Evolutionary conservation across 2,329 filamentous ascomycete species (phyloP).

Genomic region (Aspergillus ibericus): DNA sequence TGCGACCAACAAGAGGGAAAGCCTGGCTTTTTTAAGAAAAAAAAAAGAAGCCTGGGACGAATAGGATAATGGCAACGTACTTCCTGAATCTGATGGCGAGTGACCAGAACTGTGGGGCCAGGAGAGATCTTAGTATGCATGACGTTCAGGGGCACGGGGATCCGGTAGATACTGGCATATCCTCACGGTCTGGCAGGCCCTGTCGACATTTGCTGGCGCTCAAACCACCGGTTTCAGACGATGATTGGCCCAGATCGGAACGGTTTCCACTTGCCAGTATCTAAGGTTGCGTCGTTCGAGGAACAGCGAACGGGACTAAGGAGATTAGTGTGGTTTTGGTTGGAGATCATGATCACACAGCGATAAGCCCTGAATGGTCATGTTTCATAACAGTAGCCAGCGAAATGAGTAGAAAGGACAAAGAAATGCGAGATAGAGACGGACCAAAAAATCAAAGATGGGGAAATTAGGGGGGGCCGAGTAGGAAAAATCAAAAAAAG

Average conservation of each 20-base stretch:
- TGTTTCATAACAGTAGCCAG: background rate
- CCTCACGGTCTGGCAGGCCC: constrained; percentile 1
- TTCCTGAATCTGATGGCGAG: constrained; percentile 9
- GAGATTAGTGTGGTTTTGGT: background rate
- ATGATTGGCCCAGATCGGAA: constrained; percentile 13
- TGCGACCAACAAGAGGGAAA: background rate
- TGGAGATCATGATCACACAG: constrained; percentile 1
- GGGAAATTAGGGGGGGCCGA: background rate
- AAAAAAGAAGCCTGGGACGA: background rate
- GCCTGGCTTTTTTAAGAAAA: background rate
- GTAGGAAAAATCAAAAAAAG: background rate
- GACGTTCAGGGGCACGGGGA: constrained; percentile 21
- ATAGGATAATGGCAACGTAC: background rate
- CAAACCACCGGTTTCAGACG: constrained; percentile 6
- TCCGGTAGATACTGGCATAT: constrained; percentile 3
- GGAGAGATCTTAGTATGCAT: constrained; percentile 21
- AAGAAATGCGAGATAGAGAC: background rate
- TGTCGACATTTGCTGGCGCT: constrained; percentile 10
- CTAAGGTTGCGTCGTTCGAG: background rate
- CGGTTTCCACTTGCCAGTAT: constrained; percentile 3
- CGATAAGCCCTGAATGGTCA: background rate
- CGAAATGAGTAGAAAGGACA: background rate
- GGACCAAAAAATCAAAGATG: background rate
- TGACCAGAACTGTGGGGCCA: constrained; percentile 13
- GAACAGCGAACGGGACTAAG: background rate